phyloP scores from a whole-genome alignment of 208 protist species.

The Acanthamoeba lenticulata region DNA sequence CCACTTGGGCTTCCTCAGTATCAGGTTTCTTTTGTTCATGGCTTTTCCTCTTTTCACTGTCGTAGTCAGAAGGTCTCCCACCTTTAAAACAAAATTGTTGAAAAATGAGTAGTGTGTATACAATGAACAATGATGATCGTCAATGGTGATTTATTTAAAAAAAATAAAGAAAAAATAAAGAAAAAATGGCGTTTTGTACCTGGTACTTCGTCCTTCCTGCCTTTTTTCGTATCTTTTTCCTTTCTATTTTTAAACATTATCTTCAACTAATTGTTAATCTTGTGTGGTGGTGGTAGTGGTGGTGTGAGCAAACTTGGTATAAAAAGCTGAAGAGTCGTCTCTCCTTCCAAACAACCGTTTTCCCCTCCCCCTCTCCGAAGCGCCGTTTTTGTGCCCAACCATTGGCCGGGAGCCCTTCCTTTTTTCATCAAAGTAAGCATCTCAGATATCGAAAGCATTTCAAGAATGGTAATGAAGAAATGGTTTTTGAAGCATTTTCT shows the following conservation, averaged over 20 bases:
- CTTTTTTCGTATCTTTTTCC: slow-evolving; percentile 54
- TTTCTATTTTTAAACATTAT: slow-evolving; percentile 60
- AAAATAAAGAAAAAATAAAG: neutral
- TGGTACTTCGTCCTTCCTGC: neutral
- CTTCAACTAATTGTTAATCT: too few relatives aligned
- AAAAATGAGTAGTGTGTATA: neutral
- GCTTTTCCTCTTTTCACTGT: slow-evolving; percentile 65
- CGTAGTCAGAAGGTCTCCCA: neutral
- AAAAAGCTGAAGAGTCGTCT: too few relatives aligned
- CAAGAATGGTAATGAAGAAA: too few relatives aligned
- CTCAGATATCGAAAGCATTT: too few relatives aligned
- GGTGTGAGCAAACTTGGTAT: too few relatives aligned
- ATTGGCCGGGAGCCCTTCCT: too few relatives aligned
- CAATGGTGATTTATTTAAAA: neutral
- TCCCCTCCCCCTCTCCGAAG: too few relatives aligned
- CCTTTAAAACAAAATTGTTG: neutral
- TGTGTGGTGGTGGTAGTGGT: too few relatives aligned
- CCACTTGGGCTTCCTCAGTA: slow-evolving; percentile 22
- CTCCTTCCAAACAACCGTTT: too few relatives aligned
- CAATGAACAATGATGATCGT: neutral
- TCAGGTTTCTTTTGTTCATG: slow-evolving; percentile 65
- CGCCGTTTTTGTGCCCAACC: too few relatives aligned
- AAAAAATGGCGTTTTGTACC: neutral
- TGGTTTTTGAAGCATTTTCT: too few relatives aligned
- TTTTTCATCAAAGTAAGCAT: too few relatives aligned